Evolutionary conservation across 2,329 filamentous ascomycete species (phyloP).

Genomic region (Talaromyces sp.): DNA sequence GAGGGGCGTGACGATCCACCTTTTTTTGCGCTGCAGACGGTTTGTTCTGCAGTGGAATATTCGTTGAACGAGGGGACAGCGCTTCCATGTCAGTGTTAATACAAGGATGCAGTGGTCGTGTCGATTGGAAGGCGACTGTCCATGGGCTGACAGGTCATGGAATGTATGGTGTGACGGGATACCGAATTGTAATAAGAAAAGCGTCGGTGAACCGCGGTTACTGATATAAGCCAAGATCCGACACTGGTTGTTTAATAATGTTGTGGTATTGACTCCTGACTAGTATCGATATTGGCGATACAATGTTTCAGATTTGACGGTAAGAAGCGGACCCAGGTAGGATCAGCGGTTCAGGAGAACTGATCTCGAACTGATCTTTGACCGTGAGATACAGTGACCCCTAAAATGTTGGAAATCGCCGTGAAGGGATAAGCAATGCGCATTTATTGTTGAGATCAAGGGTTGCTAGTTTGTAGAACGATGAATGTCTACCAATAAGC

Average conservation of each 20-base stretch:
- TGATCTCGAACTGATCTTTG: no score
- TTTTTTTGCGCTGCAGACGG: slow-evolving; percentile 35
- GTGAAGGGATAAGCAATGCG: not conserved
- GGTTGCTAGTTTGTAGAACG: not conserved
- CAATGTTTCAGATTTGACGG: not conserved
- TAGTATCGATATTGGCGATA: not conserved
- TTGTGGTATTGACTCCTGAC: not conserved
- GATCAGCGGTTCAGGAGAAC: slow-evolving; percentile 14
- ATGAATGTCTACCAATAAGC: not conserved
- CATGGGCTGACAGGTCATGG: slow-evolving; percentile 1
- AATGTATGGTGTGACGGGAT: not conserved
- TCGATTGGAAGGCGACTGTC: not conserved
- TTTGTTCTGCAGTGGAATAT: slow-evolving; percentile 43
- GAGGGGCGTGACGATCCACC: slow-evolving; percentile 31
- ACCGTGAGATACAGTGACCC: no score
- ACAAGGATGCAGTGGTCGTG: not conserved
- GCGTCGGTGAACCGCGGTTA: not conserved
- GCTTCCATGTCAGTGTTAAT: slow-evolving; percentile 40
- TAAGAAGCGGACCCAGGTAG: slow-evolving; percentile 9
- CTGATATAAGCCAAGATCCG: not conserved
- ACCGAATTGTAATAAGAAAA: slow-evolving; percentile 4
- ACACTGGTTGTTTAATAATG: not conserved
- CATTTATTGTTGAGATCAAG: not conserved
- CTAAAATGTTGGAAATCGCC: not conserved
- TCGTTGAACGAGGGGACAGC: slow-evolving; percentile 45